Percentiles rank a stretch among this genome's conserved stretches.
Evolutionary conservation across 2,329 filamentous ascomycete genomes (phyloP).

Genomic region (Xylaria sp.): DNA sequence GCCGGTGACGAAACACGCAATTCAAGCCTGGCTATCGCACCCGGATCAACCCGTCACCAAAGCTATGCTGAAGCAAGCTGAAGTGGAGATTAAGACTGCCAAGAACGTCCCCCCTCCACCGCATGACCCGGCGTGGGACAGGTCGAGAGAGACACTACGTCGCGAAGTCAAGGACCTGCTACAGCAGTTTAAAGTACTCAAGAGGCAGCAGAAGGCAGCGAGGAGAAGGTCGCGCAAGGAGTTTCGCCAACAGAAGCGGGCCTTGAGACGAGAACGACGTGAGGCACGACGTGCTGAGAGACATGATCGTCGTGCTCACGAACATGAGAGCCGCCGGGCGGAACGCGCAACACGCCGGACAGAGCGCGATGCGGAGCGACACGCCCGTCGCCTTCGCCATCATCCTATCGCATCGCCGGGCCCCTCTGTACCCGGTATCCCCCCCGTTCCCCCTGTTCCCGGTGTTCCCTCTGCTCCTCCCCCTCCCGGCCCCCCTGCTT

Average conservation of each 20-base stretch:
- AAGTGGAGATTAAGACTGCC: slow-evolving; percentile 57
- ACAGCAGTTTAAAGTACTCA: slow-evolving; percentile 59
- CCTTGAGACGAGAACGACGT: slow-evolving; percentile 47
- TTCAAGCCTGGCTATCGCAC: slow-evolving; percentile 62
- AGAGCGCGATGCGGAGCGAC: slow-evolving; percentile 28
- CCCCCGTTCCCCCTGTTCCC: not conserved
- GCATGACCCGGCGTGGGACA: slow-evolving; percentile 27
- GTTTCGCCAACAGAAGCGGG: slow-evolving; percentile 48
- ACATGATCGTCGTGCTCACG: slow-evolving; percentile 30
- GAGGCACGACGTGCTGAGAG: slow-evolving; percentile 10
- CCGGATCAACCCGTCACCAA: slow-evolving; percentile 63
- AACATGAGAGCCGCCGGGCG: slow-evolving; percentile 12
- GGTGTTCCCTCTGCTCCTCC: not conserved
- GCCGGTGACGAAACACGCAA: slow-evolving; percentile 56
- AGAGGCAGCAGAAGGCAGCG: slow-evolving; percentile 54
- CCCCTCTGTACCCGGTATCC: not conserved
- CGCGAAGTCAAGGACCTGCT: slow-evolving; percentile 54
- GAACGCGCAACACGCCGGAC: slow-evolving; percentile 23
- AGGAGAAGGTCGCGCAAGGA: slow-evolving; percentile 49
- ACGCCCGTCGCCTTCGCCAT: slow-evolving; percentile 19
- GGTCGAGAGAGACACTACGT: slow-evolving; percentile 30
- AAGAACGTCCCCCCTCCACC: slow-evolving; percentile 41
- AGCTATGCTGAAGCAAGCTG: slow-evolving; percentile 56
- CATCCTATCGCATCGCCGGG: not conserved
- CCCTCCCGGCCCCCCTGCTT: not conserved